These are phyloP conservation scores for Vanilla planifolia DNA, from an alignment of 106 monocot species.

Conservation along the genomic window DNA sequence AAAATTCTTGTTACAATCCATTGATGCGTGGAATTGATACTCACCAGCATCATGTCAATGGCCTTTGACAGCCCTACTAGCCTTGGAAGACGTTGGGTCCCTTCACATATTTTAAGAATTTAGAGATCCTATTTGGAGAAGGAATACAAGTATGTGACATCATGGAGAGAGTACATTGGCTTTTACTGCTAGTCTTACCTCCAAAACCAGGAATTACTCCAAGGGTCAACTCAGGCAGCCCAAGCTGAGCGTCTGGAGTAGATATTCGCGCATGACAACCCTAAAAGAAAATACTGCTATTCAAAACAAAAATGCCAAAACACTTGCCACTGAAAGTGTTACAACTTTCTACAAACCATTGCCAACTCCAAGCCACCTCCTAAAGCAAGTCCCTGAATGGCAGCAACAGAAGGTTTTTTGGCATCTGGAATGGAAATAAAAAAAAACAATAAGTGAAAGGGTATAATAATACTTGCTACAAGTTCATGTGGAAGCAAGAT, in stretches of 20 bases:
- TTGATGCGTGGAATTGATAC: slow-evolving; percentile 8
- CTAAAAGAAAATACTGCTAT: slow-evolving; percentile 23
- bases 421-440: slow-evolving; percentile 38
- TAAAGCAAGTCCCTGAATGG: slow-evolving; percentile 89
- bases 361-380: slow-evolving; percentile 95
- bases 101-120: slow-evolving; percentile 22
- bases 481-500: not conserved
- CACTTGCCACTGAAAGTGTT: not conserved
- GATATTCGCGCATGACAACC: slow-evolving; percentile 95
- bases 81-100: slow-evolving; percentile 98
- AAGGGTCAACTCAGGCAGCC: slow-evolving; percentile 88
- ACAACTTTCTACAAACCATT: slow-evolving; percentile 46
- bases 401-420: slow-evolving; percentile 94
- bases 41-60: slow-evolving; percentile 93
- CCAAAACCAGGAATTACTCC: slow-evolving; percentile 98
- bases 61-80: slow-evolving; percentile 82
- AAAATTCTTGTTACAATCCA: not conserved
- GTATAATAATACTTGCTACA: not conserved
- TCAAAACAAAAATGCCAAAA: slow-evolving; percentile 1
- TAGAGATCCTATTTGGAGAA: slow-evolving; percentile 7
- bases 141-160: not conserved
- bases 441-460: not conserved
- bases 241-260: slow-evolving; percentile 84
- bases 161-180: not conserved
- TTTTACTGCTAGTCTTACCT: slow-evolving; percentile 41